A percentile compares a stretch with the other conserved stretches of the same genome.
phyloP scores from a whole-genome alignment of 495 filamentous ascomycete genomes.

The Chaetomium tenue region DNA sequence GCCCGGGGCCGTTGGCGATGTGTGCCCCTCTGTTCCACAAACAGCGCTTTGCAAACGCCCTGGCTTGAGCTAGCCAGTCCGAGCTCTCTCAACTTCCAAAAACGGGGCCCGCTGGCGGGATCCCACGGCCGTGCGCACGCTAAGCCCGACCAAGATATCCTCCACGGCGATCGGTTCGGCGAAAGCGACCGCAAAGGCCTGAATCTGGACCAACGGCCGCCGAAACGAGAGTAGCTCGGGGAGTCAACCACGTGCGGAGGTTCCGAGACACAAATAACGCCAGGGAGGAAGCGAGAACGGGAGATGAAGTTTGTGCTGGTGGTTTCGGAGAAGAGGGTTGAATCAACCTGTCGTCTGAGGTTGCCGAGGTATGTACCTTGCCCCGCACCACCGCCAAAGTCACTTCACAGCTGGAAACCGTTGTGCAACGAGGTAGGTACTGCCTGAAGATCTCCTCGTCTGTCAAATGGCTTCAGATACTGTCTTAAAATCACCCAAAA shows the following conservation, averaged over 20 bases:
- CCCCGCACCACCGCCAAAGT: too few relatives aligned
- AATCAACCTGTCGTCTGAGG: too few relatives aligned
- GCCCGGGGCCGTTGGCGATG: neutral
- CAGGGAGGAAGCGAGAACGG: neutral
- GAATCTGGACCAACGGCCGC: neutral
- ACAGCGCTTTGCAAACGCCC: constrained; percentile 1
- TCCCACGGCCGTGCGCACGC: constrained; percentile 8
- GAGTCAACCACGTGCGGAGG: constrained; percentile 3
- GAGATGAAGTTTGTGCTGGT: neutral
- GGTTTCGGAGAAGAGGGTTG: too few relatives aligned
- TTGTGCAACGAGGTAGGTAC: too few relatives aligned
- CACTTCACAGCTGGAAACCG: too few relatives aligned
- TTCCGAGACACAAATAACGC: constrained; percentile 1
- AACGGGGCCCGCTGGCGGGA: neutral
- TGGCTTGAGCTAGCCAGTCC: neutral
- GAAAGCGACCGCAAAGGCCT: neutral
- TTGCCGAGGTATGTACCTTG: too few relatives aligned
- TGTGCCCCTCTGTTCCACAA: neutral
- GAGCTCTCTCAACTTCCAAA: constrained; percentile 4
- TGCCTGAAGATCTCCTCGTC: too few relatives aligned
- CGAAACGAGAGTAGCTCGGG: neutral
- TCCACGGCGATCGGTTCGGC: neutral
- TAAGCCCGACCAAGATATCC: neutral
- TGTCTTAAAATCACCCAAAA: too few relatives aligned
- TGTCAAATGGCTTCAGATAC: too few relatives aligned